Evolutionary conservation across 2,329 filamentous ascomycete genomes (phyloP).

Genomic region (Raffaelea deltoideospora): DNA sequence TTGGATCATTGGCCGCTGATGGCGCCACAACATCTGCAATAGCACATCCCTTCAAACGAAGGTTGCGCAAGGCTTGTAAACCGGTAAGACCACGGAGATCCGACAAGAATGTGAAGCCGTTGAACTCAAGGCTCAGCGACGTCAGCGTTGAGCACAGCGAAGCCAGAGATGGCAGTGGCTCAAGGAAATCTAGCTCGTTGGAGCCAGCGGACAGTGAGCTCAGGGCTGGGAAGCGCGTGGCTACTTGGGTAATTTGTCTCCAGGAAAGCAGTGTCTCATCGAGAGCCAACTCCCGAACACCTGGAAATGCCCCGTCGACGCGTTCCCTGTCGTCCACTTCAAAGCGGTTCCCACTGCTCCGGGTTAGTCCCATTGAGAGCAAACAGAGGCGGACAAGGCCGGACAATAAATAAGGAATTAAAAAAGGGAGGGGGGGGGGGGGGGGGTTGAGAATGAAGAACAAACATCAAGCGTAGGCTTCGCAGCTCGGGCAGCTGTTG

Average conservation of each 20-base stretch:
- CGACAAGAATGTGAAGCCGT: constrained; percentile 45
- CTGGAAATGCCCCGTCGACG: constrained; percentile 26
- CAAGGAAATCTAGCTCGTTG: constrained; percentile 41
- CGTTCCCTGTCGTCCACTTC: constrained; percentile 17
- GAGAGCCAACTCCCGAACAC: constrained; percentile 45
- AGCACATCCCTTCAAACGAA: constrained; percentile 64
- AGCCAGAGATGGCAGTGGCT: constrained; percentile 15
- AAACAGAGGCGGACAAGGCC: background rate
- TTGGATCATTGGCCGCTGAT: constrained; percentile 5
- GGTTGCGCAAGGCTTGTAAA: constrained; percentile 36
- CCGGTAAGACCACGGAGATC: constrained; percentile 38
- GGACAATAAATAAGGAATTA: background rate
- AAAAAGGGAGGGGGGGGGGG: background rate
- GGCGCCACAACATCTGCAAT: constrained; percentile 31
- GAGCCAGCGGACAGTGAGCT: constrained; percentile 34
- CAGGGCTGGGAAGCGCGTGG: constrained; percentile 37
- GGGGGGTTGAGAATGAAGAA: constrained; percentile 2
- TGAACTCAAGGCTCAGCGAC: constrained; percentile 56
- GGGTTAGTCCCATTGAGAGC: constrained; percentile 1
- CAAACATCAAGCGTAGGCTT: constrained; percentile 57
- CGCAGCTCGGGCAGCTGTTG: constrained; percentile 49
- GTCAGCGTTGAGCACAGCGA: constrained; percentile 36
- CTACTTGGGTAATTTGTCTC: constrained; percentile 43
- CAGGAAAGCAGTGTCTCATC: constrained; percentile 54
- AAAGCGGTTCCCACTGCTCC: constrained; percentile 65